Conservation (phyloP, 805 yeast species). For the Cyberlindnera suaveolens region DNA sequence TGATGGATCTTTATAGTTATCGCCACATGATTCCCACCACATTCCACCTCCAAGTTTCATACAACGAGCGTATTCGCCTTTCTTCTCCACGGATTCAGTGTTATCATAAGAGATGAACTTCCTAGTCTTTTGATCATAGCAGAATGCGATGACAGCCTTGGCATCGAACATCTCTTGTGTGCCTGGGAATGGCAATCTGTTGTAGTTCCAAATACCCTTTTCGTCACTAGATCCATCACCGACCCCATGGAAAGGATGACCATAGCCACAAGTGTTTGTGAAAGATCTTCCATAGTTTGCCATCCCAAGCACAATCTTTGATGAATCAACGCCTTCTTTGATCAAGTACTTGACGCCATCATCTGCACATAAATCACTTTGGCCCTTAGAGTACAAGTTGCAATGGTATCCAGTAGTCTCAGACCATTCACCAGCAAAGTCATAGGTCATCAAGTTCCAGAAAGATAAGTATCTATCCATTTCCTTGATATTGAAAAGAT, state of each 20-base stretch:
- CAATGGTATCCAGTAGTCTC: conserved; percentile 57
- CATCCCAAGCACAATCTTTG: conserved; percentile 72
- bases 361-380: conserved; percentile 41
- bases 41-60: conserved; percentile 71
- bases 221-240: conserved; percentile 39
- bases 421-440: conserved; percentile 79
- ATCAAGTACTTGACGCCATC: conserved; percentile 41
- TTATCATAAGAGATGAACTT: conserved; percentile 64
- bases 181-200: conserved; percentile 42
- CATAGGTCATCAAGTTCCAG: conserved; percentile 92
- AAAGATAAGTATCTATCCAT: conserved; percentile 55
- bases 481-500: conserved; percentile 37
- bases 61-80: conserved; percentile 51
- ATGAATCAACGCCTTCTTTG: conserved; percentile 34
- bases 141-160: conserved; percentile 46
- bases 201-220: conserved; percentile 47
- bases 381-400: conserved; percentile 39
- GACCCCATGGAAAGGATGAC: conserved; percentile 37
- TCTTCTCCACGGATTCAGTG: conserved; percentile 40
- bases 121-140: conserved; percentile 33
- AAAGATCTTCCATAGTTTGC: conserved; percentile 76
- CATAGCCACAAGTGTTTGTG: conserved; percentile 35
- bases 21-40: conserved; percentile 95
- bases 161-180: conserved; percentile 46
- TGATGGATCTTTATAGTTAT: conserved; percentile 29